These are phyloP conservation scores for Catunica adiposa DNA, from an alignment of 2,329 filamentous ascomycete species.

Conservation along the genomic window DNA sequence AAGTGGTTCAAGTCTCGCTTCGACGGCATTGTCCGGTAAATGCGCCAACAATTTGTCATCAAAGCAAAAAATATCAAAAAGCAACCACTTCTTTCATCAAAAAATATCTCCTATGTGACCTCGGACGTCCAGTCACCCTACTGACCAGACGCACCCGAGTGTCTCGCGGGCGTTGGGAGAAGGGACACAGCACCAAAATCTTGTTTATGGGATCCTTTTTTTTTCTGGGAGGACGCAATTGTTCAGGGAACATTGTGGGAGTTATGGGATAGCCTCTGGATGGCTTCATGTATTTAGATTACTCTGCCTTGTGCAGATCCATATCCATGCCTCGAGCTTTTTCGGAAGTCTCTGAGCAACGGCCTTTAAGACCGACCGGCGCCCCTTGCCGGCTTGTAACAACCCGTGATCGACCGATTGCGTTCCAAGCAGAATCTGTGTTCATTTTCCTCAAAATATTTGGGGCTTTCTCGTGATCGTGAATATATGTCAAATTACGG, in stretches of 20 bases:
- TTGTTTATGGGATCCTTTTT: constrained; percentile 24
- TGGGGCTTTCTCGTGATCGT: background rate
- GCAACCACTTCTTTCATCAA: constrained; percentile 13
- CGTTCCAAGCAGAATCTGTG: constrained; percentile 9
- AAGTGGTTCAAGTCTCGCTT: constrained; percentile 89
- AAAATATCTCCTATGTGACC: constrained; percentile 13
- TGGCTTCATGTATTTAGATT: constrained; percentile 19
- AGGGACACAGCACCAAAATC: constrained; percentile 19
- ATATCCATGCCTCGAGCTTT: constrained; percentile 36
- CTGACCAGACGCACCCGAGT: constrained; percentile 12
- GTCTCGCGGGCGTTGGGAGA: constrained; percentile 11
- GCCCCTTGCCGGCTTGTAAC: constrained; percentile 42
- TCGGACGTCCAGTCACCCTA: constrained; percentile 11
- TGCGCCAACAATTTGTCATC: constrained; percentile 17
- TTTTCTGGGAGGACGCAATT: constrained; percentile 16
- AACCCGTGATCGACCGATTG: constrained; percentile 13
- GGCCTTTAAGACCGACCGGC: constrained; percentile 63
- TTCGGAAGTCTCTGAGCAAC: constrained; percentile 37
- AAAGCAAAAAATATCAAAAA: constrained; percentile 14
- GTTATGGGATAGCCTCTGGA: constrained; percentile 18
- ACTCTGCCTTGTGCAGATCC: constrained; percentile 27
- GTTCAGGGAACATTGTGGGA: constrained; percentile 15
- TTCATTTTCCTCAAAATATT: background rate
- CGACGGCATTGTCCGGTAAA: constrained; percentile 98
- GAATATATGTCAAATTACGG: background rate